phyloP scores from a whole-genome alignment of 768 basidiomycete genomes.

The Pulveroboletus sp. region DNA sequence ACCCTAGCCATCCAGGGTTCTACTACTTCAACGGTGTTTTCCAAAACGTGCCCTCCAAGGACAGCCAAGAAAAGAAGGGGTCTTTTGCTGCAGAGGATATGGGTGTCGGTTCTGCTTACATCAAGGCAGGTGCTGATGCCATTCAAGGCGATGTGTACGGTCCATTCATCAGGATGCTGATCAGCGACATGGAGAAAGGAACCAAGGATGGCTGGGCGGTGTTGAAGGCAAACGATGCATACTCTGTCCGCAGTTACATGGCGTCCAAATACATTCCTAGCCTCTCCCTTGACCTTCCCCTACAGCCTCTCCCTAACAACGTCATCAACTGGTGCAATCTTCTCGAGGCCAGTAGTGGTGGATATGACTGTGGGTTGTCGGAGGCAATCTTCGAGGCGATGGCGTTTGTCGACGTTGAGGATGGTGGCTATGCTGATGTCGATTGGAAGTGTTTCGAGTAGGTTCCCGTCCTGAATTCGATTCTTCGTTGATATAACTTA shows the following conservation, averaged over 20 bases:
- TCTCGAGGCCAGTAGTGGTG: conserved; percentile 29
- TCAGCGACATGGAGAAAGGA: conserved; percentile 15
- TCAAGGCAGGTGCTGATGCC: not conserved
- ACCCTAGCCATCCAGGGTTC: conserved; percentile 9
- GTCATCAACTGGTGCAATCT: conserved; percentile 33
- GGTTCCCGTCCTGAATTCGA: conserved; percentile 3
- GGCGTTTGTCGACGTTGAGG: conserved; percentile 16
- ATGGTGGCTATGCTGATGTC: conserved; percentile 9
- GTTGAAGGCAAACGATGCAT: conserved; percentile 26
- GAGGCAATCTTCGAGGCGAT: conserved; percentile 34
- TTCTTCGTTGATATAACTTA: not conserved
- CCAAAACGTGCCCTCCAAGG: too few species aligned
- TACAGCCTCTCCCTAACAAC: conserved; percentile 12
- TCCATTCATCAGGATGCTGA: conserved; percentile 8
- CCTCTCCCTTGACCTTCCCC: conserved; percentile 13
- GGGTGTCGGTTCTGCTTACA: not conserved
- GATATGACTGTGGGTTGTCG: conserved; percentile 34
- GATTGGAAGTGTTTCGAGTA: conserved; percentile 32
- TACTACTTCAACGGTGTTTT: conserved; percentile 6
- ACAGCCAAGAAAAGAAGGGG: too few species aligned
- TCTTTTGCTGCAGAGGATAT: not conserved
- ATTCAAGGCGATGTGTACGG: not conserved
- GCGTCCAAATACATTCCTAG: conserved; percentile 23
- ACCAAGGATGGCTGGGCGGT: conserved; percentile 23
- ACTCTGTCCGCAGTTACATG: conserved; percentile 30